Evolutionary conservation across 352 stramenopile genomes (phyloP).

Genomic region (Phytophthora agathidicida): DNA sequence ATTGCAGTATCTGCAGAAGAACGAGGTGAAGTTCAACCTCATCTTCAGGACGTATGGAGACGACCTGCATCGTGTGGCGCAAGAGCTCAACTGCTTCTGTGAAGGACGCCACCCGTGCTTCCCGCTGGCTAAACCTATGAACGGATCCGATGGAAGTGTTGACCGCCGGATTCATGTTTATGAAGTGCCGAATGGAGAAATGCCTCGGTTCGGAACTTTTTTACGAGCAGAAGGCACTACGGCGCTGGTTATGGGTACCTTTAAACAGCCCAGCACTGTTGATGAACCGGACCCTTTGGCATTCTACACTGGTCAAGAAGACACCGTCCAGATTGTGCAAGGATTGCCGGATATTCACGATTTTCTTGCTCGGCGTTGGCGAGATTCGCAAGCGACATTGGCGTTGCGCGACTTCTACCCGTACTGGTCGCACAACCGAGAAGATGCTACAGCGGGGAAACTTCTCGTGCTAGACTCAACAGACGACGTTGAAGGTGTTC

Average conservation of each 20-base stretch:
- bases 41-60: constrained; percentile 83
- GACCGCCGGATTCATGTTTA: constrained; percentile 65
- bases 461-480: constrained; percentile 52
- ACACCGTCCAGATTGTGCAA: constrained; percentile 30
- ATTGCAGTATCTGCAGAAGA: constrained; percentile 53
- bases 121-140: constrained; percentile 49
- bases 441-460: constrained; percentile 62
- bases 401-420: constrained; percentile 82
- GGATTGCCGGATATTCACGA: constrained; percentile 56
- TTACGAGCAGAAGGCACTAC: constrained; percentile 53
- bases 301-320: constrained; percentile 42
- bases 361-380: constrained; percentile 58
- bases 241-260: constrained; percentile 74
- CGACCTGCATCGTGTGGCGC: constrained; percentile 66
- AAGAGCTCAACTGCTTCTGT: constrained; percentile 85
- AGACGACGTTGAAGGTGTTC: constrained; percentile 30
- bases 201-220: constrained; percentile 69
- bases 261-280: constrained; percentile 53
- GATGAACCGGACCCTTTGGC: constrained; percentile 26
- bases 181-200: neutral
- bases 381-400: constrained; percentile 56
- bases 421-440: constrained; percentile 65
- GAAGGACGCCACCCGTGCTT: constrained; percentile 69
- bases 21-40: constrained; percentile 64
- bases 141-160: constrained; percentile 52